phyloP scores from a whole-genome alignment of 1,139 yeast genomes.

The Blastobotrys indianensis region DNA sequence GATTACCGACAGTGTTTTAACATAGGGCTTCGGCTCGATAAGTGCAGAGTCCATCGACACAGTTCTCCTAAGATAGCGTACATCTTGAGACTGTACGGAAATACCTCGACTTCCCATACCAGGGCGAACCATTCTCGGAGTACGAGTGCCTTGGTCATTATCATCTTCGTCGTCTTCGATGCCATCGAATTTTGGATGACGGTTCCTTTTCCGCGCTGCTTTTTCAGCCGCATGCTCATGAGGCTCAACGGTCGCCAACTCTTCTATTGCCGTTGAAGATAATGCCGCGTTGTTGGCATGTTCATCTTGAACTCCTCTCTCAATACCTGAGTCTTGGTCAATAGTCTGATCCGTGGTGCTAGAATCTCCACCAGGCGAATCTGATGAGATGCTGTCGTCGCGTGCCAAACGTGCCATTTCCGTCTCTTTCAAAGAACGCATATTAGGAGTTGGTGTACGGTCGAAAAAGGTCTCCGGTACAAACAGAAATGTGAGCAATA shows the following conservation, averaged over 20 bases:
- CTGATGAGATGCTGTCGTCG: conserved; percentile 16
- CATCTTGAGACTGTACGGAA: conserved; percentile 11
- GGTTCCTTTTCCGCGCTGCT: conserved; percentile 8
- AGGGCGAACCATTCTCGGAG: not conserved
- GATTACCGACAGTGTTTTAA: conserved; percentile 27
- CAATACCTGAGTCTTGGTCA: not conserved
- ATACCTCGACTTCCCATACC: not conserved
- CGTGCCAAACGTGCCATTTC: conserved; percentile 43
- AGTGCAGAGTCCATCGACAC: conserved; percentile 15
- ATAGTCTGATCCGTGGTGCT: not conserved
- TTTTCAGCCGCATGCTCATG: conserved; percentile 10
- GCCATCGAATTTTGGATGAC: conserved; percentile 17
- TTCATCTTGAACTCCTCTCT: not conserved
- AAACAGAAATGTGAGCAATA: conserved; percentile 45
- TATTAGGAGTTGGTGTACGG: conserved; percentile 46
- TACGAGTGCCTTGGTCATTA: not conserved
- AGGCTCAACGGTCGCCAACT: not conserved
- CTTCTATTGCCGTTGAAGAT: not conserved
- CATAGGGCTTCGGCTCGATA: conserved; percentile 22
- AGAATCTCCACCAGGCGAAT: conserved; percentile 1
- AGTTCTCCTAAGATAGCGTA: conserved; percentile 14
- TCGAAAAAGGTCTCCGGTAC: conserved; percentile 68
- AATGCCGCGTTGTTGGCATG: not conserved
- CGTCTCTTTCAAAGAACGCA: conserved; percentile 47
- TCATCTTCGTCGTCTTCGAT: conserved; percentile 7